Base-by-base conservation (phyloP, 2,329 filamentous ascomycete species). In the Escovopsis weberi region DNA sequence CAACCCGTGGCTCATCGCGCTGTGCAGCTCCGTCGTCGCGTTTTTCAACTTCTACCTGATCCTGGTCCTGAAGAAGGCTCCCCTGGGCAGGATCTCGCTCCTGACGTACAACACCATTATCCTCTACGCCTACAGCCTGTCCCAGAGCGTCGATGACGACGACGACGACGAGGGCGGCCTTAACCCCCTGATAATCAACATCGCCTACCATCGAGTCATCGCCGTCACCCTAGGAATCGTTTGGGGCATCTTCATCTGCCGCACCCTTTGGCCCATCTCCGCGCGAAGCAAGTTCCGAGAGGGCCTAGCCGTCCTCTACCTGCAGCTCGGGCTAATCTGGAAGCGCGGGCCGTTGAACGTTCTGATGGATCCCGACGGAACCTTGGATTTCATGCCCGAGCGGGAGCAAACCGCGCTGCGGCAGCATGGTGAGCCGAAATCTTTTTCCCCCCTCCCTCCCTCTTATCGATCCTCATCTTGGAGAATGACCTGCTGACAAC, bases 301-400 rank as follows among this genome's bases (percentile, higher is more conserved):
- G 53, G 89, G 89, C 2, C 70, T 95, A 10, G 85, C 85, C 26
- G 70, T 94, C n/a, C 68, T 98, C 11, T 96, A 91, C 75, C 71
- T 98, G 6, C 85, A 93, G 45, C 88, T 98, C 78, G 85, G 87
- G 12, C 72, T 98, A 32, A 88, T 96, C 50, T 98, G 91, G 91
- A 94, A 89, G 63, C 78, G 88, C 37, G 89, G 93, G 8, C 91
- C 91, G 0, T 67, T 98, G 23, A 81, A 83, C 4, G 76, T 80
- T 6, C 71, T 94, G 43, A 65, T 79, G 1, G 70, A 78, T 38
- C 76, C 70, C 45, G 66, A 75, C 48, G 66, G 63, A 46, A 66
- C 68, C 4, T 63, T 71, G 33, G 75, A 78, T 6, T 96, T 94
- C 59, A 87, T 95, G 74, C 81, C 81, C 48, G 75, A 87, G n/a